Base-by-base conservation (phyloP, 148 eudicot species). In the Rhododendron griersonianum region DNA sequence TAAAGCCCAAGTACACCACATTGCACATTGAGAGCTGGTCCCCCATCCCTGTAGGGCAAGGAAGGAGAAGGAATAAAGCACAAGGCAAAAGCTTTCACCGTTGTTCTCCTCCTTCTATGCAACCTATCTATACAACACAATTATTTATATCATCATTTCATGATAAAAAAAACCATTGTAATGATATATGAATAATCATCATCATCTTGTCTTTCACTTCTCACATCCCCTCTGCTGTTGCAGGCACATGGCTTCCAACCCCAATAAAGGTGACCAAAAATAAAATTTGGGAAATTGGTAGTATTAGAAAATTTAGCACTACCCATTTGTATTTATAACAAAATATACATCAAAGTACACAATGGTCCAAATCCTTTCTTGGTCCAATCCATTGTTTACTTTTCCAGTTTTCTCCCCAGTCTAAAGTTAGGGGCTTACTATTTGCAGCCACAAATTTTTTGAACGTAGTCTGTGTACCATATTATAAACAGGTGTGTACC, bases 131-230 rank as follows among this genome's bases (percentile, higher is more conserved):
- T 77, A 61, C 90, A 35, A 90, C 87, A 87, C 73, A 85, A 84
- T 89, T 85, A 78, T 84, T 61, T 47, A 81, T 81, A 71, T 37
- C 39, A 92, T 88, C 88, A 89, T 89, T 59, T 90, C 81, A 81
- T 30, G 55, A 83, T 8, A 67, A 86, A 41, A 41, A 41, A 7
- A 76, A 86, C 86, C 90, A 89, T 45, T 7, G 92, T 94, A 92
- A 95, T 94, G 89, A 95, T 93, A 88, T 86, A 93, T 88, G 83
- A 91, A 95, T 95, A 74, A 94, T 94, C 89, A 90, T 89, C 91
- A 85, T 94, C 41, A 84, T 94, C 76, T 14, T 71, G 39, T 71
- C 93, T 91, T 91, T 91, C 88, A 84, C 91, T 87, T 82, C 86
- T 86, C 89, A 85, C 86, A 84, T 84, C 81, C 82, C 30, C 48